These are phyloP conservation scores for Begonia masoniana DNA, from an alignment of 306 rosid species.

Conservation along the genomic window DNA sequence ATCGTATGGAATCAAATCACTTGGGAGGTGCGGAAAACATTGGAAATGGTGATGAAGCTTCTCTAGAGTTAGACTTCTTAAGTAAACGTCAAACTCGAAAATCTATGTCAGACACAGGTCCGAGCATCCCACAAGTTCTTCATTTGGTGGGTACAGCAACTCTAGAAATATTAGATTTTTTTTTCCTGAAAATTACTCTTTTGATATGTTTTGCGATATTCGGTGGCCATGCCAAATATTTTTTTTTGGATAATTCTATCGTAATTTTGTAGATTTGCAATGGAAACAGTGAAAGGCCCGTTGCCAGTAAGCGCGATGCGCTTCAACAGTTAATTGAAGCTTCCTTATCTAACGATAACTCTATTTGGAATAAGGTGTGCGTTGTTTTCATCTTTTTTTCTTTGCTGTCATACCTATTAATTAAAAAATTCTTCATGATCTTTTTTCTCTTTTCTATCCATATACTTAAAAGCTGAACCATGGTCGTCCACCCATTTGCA, in stretches of 20 bases:
- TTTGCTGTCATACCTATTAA: no score
- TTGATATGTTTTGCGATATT: neutral
- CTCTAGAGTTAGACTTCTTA: slow-evolving; percentile 35
- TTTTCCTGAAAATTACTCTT: no score
- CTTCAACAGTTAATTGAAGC: slow-evolving; percentile 79
- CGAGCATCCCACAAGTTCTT: slow-evolving; percentile 91
- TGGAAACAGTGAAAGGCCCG: slow-evolving; percentile 54
- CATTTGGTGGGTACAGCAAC: slow-evolving; percentile 48
- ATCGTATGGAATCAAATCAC: slow-evolving; percentile 30
- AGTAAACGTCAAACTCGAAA: slow-evolving; percentile 30
- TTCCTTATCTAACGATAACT: slow-evolving; percentile 55
- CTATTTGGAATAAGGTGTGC: slow-evolving; percentile 80
- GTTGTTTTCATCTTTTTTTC: no score
- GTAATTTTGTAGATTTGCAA: slow-evolving; percentile 46
- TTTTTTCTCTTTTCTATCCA: no score
- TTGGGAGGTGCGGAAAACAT: slow-evolving; percentile 33
- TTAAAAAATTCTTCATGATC: no score
- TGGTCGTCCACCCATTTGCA: no score
- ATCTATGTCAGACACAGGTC: slow-evolving; percentile 39
- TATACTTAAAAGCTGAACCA: no score
- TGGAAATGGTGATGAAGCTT: slow-evolving; percentile 31
- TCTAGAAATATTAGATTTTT: neutral
- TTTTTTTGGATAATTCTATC: slow-evolving; percentile 2
- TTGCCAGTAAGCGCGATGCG: slow-evolving; percentile 48
- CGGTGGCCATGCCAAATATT: neutral